Base-by-base conservation (phyloP, 768 basidiomycete species). In the Roridomyces roridus region DNA sequence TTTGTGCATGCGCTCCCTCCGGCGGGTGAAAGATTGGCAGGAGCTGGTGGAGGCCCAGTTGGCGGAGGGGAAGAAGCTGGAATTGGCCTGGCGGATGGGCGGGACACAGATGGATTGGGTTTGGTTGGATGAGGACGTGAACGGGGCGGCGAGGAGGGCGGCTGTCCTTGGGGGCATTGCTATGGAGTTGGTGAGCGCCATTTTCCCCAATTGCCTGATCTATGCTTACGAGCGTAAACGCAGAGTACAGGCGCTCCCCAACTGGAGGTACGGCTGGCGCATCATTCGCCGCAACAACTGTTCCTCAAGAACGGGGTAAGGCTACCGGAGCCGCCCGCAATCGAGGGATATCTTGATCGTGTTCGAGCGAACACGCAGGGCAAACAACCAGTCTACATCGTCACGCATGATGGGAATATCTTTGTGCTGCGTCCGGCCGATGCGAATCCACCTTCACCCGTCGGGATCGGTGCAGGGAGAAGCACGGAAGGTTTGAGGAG, bases 81-180 rank as follows among this genome's bases (percentile, higher is more conserved):
- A 87, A 67, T 77, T 97, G 35, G 91, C 86, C 39, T 98, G 96
- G 96, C 80, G 90, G 35, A 68, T 80, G 25, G 85, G 80, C 20
- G n/a, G n/a, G n/a, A 85, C 86, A 3, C 82, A 84, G 57, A 69
- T 98, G 43, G 95, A 98, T 66, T 98, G 96, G 96, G 77, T 95
- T 24, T 89, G 89, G 82, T 78, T 87, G 34, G 80, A 86, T n/a
- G 75, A 81, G 23, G 88, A 91, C 62, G 76, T 88, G 0, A 77
- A 83, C 29, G 90, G 86, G 10, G 75, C 81, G 46, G 62, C 70
- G 20, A 79, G 94, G 42, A 78, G 80, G 23, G 94, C 91, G 89
- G 81, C 83, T 1, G 84, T 93, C 3, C 70, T 96, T 10, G 89
- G 83, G 59, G 94, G 93, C 28, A 62, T 96, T 36, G 86, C 90